Conservation (phyloP, 805 yeast species). For the Saccharomycopsis microspora region DNA sequence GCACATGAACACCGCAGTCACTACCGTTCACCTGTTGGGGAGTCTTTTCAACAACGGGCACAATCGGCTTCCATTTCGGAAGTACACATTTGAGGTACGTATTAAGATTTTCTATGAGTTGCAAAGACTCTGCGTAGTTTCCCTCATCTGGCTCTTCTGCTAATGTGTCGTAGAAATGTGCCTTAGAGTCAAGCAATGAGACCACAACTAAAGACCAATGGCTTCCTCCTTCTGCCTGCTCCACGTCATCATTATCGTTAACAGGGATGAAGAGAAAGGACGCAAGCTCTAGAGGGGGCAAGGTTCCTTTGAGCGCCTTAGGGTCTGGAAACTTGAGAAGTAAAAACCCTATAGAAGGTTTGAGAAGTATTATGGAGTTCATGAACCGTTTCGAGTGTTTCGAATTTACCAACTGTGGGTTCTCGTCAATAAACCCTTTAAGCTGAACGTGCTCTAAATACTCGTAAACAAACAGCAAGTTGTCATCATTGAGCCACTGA, state of each 20-base stretch:
- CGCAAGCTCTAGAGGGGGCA: constrained; percentile 33
- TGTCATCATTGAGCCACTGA: constrained; percentile 69
- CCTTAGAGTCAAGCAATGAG: constrained; percentile 33
- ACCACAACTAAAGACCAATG: constrained; percentile 67
- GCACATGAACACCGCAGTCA: constrained; percentile 48
- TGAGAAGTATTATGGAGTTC: constrained; percentile 28
- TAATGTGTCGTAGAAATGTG: constrained; percentile 49
- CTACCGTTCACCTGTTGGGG: constrained; percentile 58
- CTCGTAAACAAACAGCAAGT: constrained; percentile 53
- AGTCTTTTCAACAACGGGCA: constrained; percentile 18
- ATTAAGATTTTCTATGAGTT: constrained; percentile 19
- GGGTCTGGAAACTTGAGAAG: constrained; percentile 41
- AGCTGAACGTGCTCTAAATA: constrained; percentile 30
- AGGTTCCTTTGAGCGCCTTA: constrained; percentile 28
- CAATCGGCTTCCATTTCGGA: not conserved
- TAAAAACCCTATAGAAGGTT: constrained; percentile 58
- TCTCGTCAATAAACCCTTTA: constrained; percentile 14
- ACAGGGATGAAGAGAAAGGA: constrained; percentile 55
- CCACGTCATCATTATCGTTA: constrained; percentile 53
- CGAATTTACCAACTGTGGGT: constrained; percentile 18
- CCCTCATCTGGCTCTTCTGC: constrained; percentile 27
- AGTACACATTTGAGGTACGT: constrained; percentile 18
- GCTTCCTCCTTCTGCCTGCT: constrained; percentile 51
- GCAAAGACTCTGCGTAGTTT: constrained; percentile 13
- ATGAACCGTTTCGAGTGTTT: constrained; percentile 11